phyloP scores from a whole-genome alignment of 306 rosid species.

The Lagenaria siceraria region DNA sequence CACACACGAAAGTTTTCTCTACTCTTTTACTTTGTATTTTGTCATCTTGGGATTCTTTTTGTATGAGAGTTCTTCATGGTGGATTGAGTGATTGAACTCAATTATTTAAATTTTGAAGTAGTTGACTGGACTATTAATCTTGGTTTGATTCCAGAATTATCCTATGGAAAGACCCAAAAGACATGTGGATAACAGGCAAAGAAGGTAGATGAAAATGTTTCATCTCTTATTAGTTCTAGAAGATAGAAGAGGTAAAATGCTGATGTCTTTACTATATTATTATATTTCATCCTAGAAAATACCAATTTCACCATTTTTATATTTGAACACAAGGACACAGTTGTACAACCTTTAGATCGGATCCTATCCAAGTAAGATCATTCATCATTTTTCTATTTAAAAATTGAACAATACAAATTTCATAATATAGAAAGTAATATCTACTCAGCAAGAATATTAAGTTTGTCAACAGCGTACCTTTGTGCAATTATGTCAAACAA shows the following conservation, averaged over 20 bases:
- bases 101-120: too few species aligned
- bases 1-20: too few species aligned
- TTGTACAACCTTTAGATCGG: background rate
- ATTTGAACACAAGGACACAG: background rate
- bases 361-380: background rate
- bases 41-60: too few species aligned
- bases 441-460: background rate
- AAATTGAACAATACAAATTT: background rate
- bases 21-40: too few species aligned
- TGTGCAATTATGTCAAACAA: conserved; percentile 61
- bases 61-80: too few species aligned
- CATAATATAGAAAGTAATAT: background rate
- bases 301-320: background rate
- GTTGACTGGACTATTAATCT: too few species aligned
- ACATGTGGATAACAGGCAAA: background rate
- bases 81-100: too few species aligned
- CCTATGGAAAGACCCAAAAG: background rate
- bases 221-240: background rate
- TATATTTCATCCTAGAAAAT: background rate
- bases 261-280: background rate
- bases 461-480: conserved; percentile 30
- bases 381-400: background rate
- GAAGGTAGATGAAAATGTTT: background rate
- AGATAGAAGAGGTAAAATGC: background rate
- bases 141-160: background rate